A percentile compares a stretch with the other conserved stretches of the same genome.
These are phyloP conservation scores for Digitaria exilis DNA, from an alignment of 202 grass and related monocot species.

Conservation along the genomic window DNA sequence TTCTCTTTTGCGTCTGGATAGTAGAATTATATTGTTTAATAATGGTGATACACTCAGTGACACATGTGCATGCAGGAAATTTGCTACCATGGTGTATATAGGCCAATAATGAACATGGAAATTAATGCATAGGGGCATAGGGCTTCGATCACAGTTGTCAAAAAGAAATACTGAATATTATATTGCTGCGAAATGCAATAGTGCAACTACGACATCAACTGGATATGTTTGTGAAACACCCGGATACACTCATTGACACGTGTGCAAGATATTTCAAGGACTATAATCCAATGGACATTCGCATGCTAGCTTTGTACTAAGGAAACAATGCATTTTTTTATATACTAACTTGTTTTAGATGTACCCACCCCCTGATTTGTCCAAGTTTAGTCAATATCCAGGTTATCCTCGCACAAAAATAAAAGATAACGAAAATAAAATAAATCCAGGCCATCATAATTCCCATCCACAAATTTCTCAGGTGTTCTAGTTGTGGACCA, in stretches of 20 bases:
- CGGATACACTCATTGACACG: slow-evolving; percentile 36
- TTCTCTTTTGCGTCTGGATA: neutral
- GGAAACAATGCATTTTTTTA: neutral
- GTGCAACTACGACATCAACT: too few species aligned
- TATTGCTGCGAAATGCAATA: slow-evolving; percentile 1
- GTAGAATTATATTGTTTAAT: neutral
- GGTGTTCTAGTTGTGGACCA: slow-evolving; percentile 3
- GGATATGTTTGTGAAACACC: neutral
- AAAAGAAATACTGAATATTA: neutral
- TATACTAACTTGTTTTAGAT: slow-evolving; percentile 22
- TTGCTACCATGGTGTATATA: too few species aligned
- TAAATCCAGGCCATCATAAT: neutral
- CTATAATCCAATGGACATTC: slow-evolving; percentile 2
- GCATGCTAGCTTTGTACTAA: slow-evolving; percentile 12
- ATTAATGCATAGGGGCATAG: neutral
- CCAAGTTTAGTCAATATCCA: slow-evolving; percentile 30
- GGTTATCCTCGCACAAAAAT: neutral
- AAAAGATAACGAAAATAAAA: neutral
- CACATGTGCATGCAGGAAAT: neutral
- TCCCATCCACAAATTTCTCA: slow-evolving; percentile 11
- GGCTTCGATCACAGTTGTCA: neutral
- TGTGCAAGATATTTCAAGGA: neutral
- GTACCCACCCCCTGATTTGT: slow-evolving; percentile 1
- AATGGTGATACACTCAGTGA: neutral
- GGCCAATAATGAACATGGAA: neutral